A percentile compares a stretch with the other conserved stretches of the same genome.
Evolutionary conservation across 2,329 filamentous ascomycete species (phyloP).

Genomic region (Teratosphaeria epicoccoides): DNA sequence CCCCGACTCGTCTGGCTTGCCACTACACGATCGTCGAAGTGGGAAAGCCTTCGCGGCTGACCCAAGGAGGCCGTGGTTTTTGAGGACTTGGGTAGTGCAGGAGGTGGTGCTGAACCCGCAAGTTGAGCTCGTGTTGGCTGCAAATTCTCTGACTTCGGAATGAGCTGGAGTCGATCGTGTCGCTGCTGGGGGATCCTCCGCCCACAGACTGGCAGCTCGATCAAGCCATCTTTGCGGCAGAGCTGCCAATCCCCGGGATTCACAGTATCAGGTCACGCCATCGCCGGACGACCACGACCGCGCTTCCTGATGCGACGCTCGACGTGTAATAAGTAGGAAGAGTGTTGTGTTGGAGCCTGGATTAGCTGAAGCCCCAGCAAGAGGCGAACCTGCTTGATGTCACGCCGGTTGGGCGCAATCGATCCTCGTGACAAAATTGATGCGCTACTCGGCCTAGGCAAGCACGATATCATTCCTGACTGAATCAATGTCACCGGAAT

Average conservation of each 20-base stretch:
- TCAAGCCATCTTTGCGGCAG: constrained; percentile 17
- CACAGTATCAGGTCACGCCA: constrained; percentile 21
- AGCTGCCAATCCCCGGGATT: constrained; percentile 22
- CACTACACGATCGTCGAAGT: constrained; percentile 14
- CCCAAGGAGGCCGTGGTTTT: constrained; percentile 22
- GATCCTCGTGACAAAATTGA: constrained; percentile 23
- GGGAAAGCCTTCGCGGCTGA: constrained; percentile 20
- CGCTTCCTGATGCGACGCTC: background rate
- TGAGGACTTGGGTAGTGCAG: constrained; percentile 23
- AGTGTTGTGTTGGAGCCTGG: constrained; percentile 1
- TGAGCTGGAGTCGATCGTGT: constrained; percentile 18
- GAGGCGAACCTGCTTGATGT: constrained; percentile 22
- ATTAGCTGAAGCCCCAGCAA: background rate
- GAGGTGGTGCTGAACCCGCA: constrained; percentile 22
- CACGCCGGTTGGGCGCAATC: constrained; percentile 18
- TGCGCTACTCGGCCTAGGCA: constrained; percentile 19
- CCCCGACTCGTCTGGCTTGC: constrained; percentile 19
- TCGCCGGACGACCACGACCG: constrained; percentile 6
- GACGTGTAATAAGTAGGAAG: background rate
- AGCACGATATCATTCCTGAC: constrained; percentile 17
- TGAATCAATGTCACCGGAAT: constrained; percentile 17
- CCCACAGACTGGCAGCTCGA: constrained; percentile 16
- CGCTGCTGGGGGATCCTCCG: constrained; percentile 18
- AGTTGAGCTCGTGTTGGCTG: constrained; percentile 21
- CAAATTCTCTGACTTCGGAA: constrained; percentile 16